Evolutionary conservation across 306 rosid species (phyloP), one percentile per base, ranked within the genome.

Genomic region (Quercus glauca): DNA sequence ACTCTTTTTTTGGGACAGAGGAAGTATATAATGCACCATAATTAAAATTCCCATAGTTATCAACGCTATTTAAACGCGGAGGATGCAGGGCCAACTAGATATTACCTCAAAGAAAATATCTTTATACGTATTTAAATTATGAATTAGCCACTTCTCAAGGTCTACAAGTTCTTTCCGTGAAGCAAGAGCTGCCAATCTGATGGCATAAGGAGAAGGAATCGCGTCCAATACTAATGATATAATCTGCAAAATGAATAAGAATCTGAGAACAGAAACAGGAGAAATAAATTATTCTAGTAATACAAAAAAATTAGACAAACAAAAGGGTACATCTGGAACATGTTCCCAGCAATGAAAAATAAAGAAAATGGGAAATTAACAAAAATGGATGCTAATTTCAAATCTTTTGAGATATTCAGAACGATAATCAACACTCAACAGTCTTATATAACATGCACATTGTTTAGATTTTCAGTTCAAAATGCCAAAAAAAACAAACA

Each of bases 131-230:
- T 79, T 87, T 67, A 96, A 83, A 78, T 87, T 91, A 83, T 75
- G 83, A 80, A 80, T 85, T 90, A 93, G 73, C 99, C 99, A 96
- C 85, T 89, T 90, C 90, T 92, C 98, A 33, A 96, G 94, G 82
- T 96, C 98, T 79, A 93, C 59, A 83, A 77, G 85, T 79, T 91
- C 96, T 88, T 90, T 91, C 79, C 89, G 86, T 23, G 92, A 90
- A 79, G 99, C 99, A 80, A 90, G 86, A 79, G 96, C 89, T 9
- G 98, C 99, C 85, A 96, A 82, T 86, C 90, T 91, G 81, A 96
- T 87, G 77, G 97, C 73, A 78, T 84, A 88, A 74, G 91, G 76
- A 83, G 86, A 87, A 82, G 99, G 98, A 75, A 88, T 78, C 82
- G 86, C 79, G 63, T 93, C 98, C 76, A 93, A 73, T 58, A 93